Evolutionary conservation across 1,284 basidiomycete genomes (phyloP), one percentile per base, ranked within the genome.

Genomic region (Puccinia novopanici): DNA sequence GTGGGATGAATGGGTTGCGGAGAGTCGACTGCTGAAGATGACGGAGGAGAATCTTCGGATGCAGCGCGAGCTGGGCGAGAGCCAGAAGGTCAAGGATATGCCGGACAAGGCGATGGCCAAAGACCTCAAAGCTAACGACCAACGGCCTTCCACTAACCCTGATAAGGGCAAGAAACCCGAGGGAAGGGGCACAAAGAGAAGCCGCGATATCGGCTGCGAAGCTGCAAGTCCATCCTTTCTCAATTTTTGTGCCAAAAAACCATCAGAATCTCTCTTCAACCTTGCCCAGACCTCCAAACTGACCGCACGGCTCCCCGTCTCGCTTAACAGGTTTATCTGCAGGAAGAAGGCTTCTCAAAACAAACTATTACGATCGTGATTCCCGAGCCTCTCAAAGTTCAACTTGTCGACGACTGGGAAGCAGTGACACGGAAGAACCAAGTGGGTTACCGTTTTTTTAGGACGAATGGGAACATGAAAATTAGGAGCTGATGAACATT

Each of bases 1-100:
- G 91, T 98, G 96, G 96, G 96, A 98, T 87, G 96, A 99, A 88
- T 98, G 94, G 94, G 96, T 98, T 0, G 92, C 93, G 0, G 89
- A 91, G 61, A 86, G 87, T 24, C 91, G 97, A 5, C 87, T 98
- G 68, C 88, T 98, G 80, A 98, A 98, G 86, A 89, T 90, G 84
- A 94, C 92, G 84, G 94, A 97, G 82, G 88, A 89, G 63, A 96
- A 95, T 83, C 88, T 96, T 57, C 89, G 89, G n/a, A 88, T 91
- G 82, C 94, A 98, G 85, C 85, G 87, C 37, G 84, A 85, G n/a
- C 84, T 89, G 22, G 84, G 87, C 75, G 87, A 83, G 84, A 85
- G 81, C 93, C 91, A 86, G 86, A 84, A 61, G 87, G 90, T 61
- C 87, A 88, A 83, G 88, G 87, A 22, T 85, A 85, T 77, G 85